Evolutionary conservation across 306 rosid species (phyloP).

Genomic region (Rosa multiflora): DNA sequence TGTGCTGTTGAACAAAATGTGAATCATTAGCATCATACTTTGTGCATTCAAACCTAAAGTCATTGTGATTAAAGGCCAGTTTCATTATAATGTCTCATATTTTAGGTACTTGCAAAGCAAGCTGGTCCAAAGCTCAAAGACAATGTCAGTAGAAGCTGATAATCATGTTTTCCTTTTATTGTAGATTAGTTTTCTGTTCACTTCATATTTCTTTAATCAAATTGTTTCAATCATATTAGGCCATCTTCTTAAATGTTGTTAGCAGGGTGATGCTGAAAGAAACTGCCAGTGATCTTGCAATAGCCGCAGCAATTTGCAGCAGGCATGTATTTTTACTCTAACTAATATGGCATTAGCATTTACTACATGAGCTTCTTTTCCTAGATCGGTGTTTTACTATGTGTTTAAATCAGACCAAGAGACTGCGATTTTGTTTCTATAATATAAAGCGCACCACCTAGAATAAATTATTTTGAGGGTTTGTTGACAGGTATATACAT

Average conservation of each 20-base stretch:
- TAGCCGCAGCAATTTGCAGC: conserved; percentile 98
- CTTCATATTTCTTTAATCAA: conserved; percentile 12
- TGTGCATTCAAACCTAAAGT: background rate
- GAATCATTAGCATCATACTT: background rate
- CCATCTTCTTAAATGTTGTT: conserved; percentile 70
- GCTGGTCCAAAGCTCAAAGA: conserved; percentile 75
- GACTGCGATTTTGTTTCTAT: too few relatives aligned
- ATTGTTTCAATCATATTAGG: conserved; percentile 41
- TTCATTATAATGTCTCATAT: conserved; percentile 24
- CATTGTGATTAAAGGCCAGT: conserved; percentile 7
- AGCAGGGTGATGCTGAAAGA: conserved; percentile 67
- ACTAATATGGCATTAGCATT: background rate
- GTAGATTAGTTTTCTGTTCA: background rate
- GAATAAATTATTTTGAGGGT: background rate
- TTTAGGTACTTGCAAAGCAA: conserved; percentile 85
- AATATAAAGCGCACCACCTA: background rate
- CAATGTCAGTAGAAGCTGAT: conserved; percentile 53
- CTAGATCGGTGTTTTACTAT: background rate
- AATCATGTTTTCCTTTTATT: conserved; percentile 9
- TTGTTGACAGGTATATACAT: background rate
- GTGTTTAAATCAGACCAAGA: background rate
- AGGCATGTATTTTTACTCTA: conserved; percentile 42
- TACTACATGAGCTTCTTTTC: background rate
- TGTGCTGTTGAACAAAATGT: background rate
- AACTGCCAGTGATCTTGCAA: conserved; percentile 95